Evolutionary conservation across 2,329 filamentous ascomycete genomes (phyloP), one percentile per base, ranked within the genome.

Genomic region (Trichoderma sp.): DNA sequence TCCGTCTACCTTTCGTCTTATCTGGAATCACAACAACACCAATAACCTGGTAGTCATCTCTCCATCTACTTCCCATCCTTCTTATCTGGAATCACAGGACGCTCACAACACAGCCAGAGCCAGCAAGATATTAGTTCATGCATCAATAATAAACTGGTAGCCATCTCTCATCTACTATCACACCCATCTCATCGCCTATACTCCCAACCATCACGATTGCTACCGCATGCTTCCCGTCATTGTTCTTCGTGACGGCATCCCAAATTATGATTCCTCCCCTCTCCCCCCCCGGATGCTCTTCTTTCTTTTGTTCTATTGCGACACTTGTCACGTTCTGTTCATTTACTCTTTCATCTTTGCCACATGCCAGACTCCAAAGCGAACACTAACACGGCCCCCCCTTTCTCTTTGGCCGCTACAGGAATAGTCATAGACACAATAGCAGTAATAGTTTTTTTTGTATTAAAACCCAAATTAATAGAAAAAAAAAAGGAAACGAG

Each of bases 391-490:
- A 54, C 48, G 60, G 35, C 35, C 29, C 34, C 13, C 37, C n/a
- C n/a, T n/a, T n/a, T 35, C 48, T 34, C 60, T 22, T 34, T 25
- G 50, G 67, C 56, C 34, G 50, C 64, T 34, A 69, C 39, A 60
- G 37, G 50, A 59, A 54, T 27, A 60, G 63, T 52, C 63, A 68
- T 50, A 13, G 52, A 64, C 71, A 72, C 71, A 67, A 70, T 70
- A 71, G 71, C 67, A 71, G 70, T 71, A 74, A 72, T 72, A 78
- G 76, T 74, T 77, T 64, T 63, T 35, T 64, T 54, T 76, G 76
- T 81, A 82, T 82, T 82, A 81, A 75, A 71, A 78, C 77, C 80
- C 76, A 76, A 73, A 76, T 77, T 72, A 76, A 79, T 81, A 76
- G 72, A 78, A 79, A 78, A 77, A 64, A 42, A 19, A 34, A 32